Percentiles rank a stretch among this genome's conserved stretches.
phyloP scores from a whole-genome alignment of 331 rosid species.

The Telfairia occidentalis region DNA sequence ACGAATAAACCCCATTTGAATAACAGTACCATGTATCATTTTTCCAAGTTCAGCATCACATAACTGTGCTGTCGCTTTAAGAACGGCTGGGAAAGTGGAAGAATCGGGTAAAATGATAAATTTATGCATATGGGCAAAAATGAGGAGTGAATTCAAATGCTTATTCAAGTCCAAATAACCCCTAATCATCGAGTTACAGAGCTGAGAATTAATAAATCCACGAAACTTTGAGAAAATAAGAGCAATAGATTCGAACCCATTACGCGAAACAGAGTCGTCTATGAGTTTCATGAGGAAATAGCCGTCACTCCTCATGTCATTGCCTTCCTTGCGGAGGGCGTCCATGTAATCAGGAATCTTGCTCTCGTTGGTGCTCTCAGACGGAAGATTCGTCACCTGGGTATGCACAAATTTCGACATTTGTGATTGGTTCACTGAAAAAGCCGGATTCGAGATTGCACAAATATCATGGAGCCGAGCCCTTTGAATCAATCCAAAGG shows the following conservation, averaged over 20 bases:
- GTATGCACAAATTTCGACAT: not conserved
- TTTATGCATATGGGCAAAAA: not conserved
- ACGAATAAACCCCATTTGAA: slow-evolving; percentile 9
- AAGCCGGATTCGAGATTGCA: not conserved
- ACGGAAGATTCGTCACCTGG: not conserved
- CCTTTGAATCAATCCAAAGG: not conserved
- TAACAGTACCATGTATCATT: slow-evolving; percentile 11
- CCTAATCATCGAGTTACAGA: slow-evolving; percentile 7
- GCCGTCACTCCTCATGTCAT: not conserved
- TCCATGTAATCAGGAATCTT: not conserved
- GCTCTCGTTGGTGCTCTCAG: not conserved
- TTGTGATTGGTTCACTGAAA: not conserved
- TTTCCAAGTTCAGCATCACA: slow-evolving; percentile 1
- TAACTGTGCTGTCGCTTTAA: slow-evolving; percentile 1
- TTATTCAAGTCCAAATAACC: not conserved
- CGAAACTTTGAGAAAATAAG: slow-evolving; percentile 3
- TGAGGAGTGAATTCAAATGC: not conserved
- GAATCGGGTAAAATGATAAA: slow-evolving; percentile 9
- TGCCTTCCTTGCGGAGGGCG: not conserved
- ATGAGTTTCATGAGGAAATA: slow-evolving; percentile 9
- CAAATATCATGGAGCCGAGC: not conserved
- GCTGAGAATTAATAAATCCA: not conserved
- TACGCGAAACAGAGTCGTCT: not conserved
- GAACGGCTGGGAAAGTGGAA: slow-evolving; percentile 9
- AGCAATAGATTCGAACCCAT: slow-evolving; percentile 13